Base-by-base conservation (phyloP, 2,329 filamentous ascomycete species). In the Penicillium sp. region DNA sequence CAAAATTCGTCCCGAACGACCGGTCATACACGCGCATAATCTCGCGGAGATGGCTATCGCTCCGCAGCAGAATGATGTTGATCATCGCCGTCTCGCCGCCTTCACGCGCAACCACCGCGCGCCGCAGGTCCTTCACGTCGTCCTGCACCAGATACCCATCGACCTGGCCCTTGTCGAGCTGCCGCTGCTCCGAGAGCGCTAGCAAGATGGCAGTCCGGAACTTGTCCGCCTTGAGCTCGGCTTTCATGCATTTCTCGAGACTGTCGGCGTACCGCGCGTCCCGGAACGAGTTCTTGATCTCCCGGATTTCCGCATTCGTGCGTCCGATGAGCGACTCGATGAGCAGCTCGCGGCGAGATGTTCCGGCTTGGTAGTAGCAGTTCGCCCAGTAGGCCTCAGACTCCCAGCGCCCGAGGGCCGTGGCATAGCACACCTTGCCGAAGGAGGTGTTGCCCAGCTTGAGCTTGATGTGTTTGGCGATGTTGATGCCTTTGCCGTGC, bases 351-450 rank as follows among this genome's bases (percentile, higher is more conserved):
- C 92, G 85, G 2, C 91, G 83, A 7, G 87, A 90, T 65, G 87
- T 89, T 71, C 93, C 89, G 38, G 87, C 87, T 69, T 97, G 93
- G 75, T 97, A 97, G 87, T 91, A 97, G 73, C 91, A 96, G 71
- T 97, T 97, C 59, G 93, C 91, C 92, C 94, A 99, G 79, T 96
- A 96, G 0, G 91, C 90, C 72, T 99, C 94, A 64, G 86, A 88
- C 75, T 97, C 94, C 87, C 91, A 97, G 52, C 83, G 83, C 9
- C 94, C 94, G 0, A 97, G 82, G 0, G 93, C 91, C 2, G 90
- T 92, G 3, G 92, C 86, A 71, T 97, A 97, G 67, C 88, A 91
- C 6, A 89, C 89, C 74, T 97, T 97, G 75, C 92, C 93, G 63
- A 97, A 86, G 30, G 68, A 61, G 26, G 64, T 68, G 64, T 84